Evolutionary conservation across 345 rosid genomes (phyloP), one percentile per base, ranked within the genome.

Genomic region (Lumnitzera littorea): DNA sequence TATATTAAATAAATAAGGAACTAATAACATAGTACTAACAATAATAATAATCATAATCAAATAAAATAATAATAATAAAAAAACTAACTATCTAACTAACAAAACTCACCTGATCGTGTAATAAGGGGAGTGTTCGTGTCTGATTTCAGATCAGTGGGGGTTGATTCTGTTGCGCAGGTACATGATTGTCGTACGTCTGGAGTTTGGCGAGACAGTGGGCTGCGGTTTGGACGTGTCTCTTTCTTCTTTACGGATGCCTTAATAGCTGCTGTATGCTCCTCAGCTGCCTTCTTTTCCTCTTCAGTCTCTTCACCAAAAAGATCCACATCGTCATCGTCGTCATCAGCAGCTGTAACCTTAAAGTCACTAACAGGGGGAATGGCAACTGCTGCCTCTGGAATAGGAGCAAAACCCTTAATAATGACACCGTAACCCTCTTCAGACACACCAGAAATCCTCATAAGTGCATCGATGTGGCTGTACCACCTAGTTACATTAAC

Each of bases 391-490:
- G 71, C 89, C 64, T 58, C 85, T 0, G 77, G 11, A 55, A 78
- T n/a, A 1, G 87, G 72, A 62, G 83, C 91, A 75, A 65, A 75
- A 57, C 91, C 91, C 77, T 80, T 76, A 25, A 94, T 70, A 41
- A 48, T 66, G 63, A 94, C 92, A 70, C 97, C 99, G 15, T 80
- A 82, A 17, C 95, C 97, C 63, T 88, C 97, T 0, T 67, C 84
- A 64, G 91, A 71, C 24, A 86, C 89, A 60, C 96, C 99, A 2
- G 95, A 91, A 63, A 91, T 86, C 83, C 97, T 91, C 74, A 91
- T 65, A 50, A 90, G 96, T 1, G 96, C 87, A 63, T 84, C 95
- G 15, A 95, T 86, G 74, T 95, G 97, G 23, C 58, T 75, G 76
- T 69, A 95, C 99, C 99, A 95, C 54, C 99, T 70, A 56, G 79